Conservation (phyloP, 441 rosid genomes). For the Erysimum pusillum region DNA sequence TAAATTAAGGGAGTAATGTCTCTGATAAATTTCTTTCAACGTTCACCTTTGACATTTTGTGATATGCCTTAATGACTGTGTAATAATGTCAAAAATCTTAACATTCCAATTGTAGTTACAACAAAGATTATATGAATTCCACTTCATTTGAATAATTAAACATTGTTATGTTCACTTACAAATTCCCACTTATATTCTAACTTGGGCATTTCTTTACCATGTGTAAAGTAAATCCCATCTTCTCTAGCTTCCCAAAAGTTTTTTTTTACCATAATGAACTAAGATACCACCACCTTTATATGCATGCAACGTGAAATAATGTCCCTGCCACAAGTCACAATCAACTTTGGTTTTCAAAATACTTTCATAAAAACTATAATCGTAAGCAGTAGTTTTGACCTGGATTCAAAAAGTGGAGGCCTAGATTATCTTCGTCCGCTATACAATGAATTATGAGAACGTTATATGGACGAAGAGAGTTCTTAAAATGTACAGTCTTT, state of each 20-base stretch:
- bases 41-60: too few relatives aligned
- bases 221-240: too few relatives aligned
- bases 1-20: too few relatives aligned
- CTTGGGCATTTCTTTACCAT: not conserved
- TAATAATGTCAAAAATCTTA: too few relatives aligned
- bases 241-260: not conserved
- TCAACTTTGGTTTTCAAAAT: not conserved
- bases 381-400: not conserved
- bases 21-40: too few relatives aligned
- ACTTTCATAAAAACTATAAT: not conserved
- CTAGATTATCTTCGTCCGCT: not conserved
- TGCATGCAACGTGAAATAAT: not conserved
- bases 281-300: not conserved
- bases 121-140: too few relatives aligned
- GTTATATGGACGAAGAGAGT: not conserved
- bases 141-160: too few relatives aligned
- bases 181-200: not conserved
- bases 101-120: too few relatives aligned
- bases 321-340: not conserved
- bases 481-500: not conserved
- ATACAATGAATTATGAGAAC: not conserved
- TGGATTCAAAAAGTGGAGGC: not conserved
- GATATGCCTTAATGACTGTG: too few relatives aligned
- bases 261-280: not conserved
- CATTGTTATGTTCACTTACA: too few relatives aligned